Base-by-base conservation (phyloP, 768 basidiomycete species). In the Lactarius trivialis region DNA sequence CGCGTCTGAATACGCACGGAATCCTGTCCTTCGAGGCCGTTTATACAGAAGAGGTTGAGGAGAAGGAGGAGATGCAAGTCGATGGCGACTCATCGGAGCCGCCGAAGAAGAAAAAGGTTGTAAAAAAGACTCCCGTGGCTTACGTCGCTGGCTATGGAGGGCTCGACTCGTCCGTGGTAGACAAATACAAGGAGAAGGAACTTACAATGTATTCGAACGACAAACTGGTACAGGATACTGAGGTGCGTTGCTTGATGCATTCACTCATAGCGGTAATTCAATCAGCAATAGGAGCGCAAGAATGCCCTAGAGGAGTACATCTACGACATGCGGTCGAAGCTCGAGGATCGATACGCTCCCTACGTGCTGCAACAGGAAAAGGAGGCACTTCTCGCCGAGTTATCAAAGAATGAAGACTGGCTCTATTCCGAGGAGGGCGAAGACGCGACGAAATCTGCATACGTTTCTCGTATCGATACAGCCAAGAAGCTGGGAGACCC, bases 301-400 rank as follows among this genome's bases (percentile, higher is more conserved):
- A 99, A 99, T 72, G 94, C 95, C 4, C 85, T 99, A 15, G 96
- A 99, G 77, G 97, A 98, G 77, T 98, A 96, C 78, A 89, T 98
- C 61, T 98, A 98, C 76, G 96, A 98, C 74, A 93, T 82, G 70
- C 90, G 94, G 41, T 79, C 84, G 75, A 96, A 97, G 78, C 83
- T 99, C 63, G 95, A 98, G 39, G 91, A 88, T 52, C 85, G 89
- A 55, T 97, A 91, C 70, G 85, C 86, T 19, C 53, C 83, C 14
- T 98, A 79, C 74, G 89, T 89, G 56, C 81, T 88, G 70, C 54
- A 85, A 0, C 73, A 77, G 14, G 96, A 98, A 77, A 95, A 94
- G 78, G 73, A 82, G 65, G 83, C 83, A 64, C 84, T 98, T 39
- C 78, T 92, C 32, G 75, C 70, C 21, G 82, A 85, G 50, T 80